Evolutionary conservation across 768 basidiomycete genomes (phyloP), one percentile per base, ranked within the genome.

Genomic region (Antrodiella citrinella): DNA sequence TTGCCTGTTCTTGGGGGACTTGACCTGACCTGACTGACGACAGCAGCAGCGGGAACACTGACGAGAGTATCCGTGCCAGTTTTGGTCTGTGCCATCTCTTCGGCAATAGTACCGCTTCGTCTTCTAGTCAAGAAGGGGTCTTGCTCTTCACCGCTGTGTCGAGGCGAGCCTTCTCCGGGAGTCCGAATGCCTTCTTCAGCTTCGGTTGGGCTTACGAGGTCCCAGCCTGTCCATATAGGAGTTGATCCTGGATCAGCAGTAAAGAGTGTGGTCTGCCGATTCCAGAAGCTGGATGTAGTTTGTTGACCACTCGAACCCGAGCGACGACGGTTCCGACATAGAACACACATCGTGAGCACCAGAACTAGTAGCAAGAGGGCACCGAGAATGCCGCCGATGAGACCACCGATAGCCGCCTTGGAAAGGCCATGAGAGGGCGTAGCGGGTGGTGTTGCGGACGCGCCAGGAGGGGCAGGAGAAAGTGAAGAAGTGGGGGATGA

Each of bases 101-200:
- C 45, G 13, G 48, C 52, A 15, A 49, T 49, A 1, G 53, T 51
- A 4, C 43, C 58, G 44, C 58, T 58, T 26, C 48, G 55, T 3
- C 57, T 51, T 5, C 61, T 41, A 11, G 56, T 59, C 11, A 64
- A 49, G 70, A 86, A 84, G 0, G 85, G 71, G 58, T 85, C 84
- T 2, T 65, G 69, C 61, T 86, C 85, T 59, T 84, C 84, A 4
- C 85, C 85, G 45, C 82, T 86, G 24, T 74, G 73, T 9, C 83
- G 72, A 1, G 85, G 82, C 21, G 80, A 80, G 26, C 83, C 82
- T 63, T 85, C 80, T n/a, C 81, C 84, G 10, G 72, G 63, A 1
- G 53, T 53, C 11, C 45, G 48, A 2, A 42, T 48, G 7, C 49
- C 53, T 25, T 21, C 30, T 20, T 26, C 39, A 30, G 44, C 51